Evolutionary conservation across 495 filamentous ascomycete species (phyloP).

Genomic region (Barbatosphaeria neglecta): DNA sequence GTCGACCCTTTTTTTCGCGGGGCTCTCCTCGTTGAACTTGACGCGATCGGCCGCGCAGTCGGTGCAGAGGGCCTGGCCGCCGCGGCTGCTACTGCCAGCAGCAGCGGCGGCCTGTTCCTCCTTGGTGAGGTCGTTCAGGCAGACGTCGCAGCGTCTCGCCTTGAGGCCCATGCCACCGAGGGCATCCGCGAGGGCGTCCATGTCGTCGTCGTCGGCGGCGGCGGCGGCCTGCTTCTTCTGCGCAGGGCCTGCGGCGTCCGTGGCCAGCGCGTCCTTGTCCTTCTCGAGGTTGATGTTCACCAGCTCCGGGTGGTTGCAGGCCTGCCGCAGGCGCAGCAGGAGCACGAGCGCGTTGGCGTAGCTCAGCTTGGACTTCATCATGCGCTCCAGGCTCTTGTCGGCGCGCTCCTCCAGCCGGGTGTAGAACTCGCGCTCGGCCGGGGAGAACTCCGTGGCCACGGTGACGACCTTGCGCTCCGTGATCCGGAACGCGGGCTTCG

Average conservation of each 20-base stretch:
- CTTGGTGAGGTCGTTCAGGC: slow-evolving; percentile 55
- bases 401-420: slow-evolving; percentile 65
- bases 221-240: slow-evolving; percentile 26
- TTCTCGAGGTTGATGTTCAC: slow-evolving; percentile 73
- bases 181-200: slow-evolving; percentile 77
- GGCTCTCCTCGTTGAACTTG: slow-evolving; percentile 24
- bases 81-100: too few species aligned
- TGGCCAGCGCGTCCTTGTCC: slow-evolving; percentile 72
- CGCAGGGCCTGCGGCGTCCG: slow-evolving; percentile 36
- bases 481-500: slow-evolving; percentile 63
- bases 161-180: slow-evolving; percentile 74
- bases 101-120: slow-evolving; percentile 43
- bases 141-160: slow-evolving; percentile 80
- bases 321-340: slow-evolving; percentile 76
- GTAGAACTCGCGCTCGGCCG: slow-evolving; percentile 75
- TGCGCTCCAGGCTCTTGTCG: slow-evolving; percentile 71
- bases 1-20: slow-evolving; percentile 24
- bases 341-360: slow-evolving; percentile 69
- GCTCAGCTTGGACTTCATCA: slow-evolving; percentile 53
- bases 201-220: slow-evolving; percentile 35
- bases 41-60: slow-evolving; percentile 15
- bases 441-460: slow-evolving; percentile 66
- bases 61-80: slow-evolving; percentile 39
- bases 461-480: slow-evolving; percentile 77
- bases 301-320: slow-evolving; percentile 86